Base-by-base conservation (phyloP, 78 protist species). In the Dictyostelium purpureum region DNA sequence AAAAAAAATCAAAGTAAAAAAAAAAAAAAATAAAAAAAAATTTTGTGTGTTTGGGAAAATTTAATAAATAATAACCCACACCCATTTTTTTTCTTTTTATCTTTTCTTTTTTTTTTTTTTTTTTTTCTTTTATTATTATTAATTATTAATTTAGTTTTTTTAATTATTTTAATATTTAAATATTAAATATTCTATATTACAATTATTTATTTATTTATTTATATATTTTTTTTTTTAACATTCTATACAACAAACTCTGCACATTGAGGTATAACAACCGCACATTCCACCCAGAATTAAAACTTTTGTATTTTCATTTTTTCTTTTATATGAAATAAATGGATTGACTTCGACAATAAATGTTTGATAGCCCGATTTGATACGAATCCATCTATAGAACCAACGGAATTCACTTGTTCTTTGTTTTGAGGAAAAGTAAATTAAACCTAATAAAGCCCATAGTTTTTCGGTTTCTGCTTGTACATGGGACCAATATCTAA, bases 281-380 rank as follows among this genome's bases (percentile, higher is more conserved):
- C 92, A 85, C 75, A 70, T 66, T 45, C 92, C 92, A 54, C 92
- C 92, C 1, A 85, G 54, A 9, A 85, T 28, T 28, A 85, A 37
- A 7, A 73, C 24, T 1, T 49, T 33, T 42, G 75, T 28, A 31
- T n/a, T 3, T 19, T 38, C n/a, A 10, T 33, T 19, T 38, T 85
- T 70, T 26, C 42, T 47, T 47, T 73, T 70, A 33, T 73, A 73
- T 11, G 80, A 26, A 45, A 85, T 24, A 37, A 85, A 56, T 73
- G 92, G 92, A 43, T 85, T 85, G 26, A 85, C 43, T 61, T 85
- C 92, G 4, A 73, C 45, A 19, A 85, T 6, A 42, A 51, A 74
- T 6, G 38, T 40, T 26, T 74, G 31, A 1, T 14, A 0, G 0
- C 52, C 26, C 6, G 92, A 71, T 61, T 85, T 85, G n/a, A 85